phyloP scores from a whole-genome alignment of 2,329 filamentous ascomycete species.

The Talaromyces pinophilus region DNA sequence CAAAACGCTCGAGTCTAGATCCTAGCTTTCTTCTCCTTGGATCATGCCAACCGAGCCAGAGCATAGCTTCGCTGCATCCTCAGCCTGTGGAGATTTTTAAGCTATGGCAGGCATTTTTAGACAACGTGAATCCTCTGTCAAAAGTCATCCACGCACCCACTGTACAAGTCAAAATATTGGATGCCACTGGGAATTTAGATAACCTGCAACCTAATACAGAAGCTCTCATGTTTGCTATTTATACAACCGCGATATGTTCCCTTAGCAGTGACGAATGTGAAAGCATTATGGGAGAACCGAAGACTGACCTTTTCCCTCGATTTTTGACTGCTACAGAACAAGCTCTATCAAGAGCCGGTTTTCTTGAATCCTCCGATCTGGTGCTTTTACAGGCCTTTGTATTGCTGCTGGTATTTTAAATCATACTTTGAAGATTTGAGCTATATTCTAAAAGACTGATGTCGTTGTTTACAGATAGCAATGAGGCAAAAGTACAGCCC shows the following conservation, averaged over 20 bases:
- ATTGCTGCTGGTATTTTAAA: neutral
- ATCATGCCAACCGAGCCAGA: neutral
- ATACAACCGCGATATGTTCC: neutral
- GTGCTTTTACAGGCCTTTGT: neutral
- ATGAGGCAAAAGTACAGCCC: neutral
- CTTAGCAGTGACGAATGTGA: neutral
- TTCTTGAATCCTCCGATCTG: neutral
- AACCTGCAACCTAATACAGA: neutral
- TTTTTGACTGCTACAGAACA: neutral
- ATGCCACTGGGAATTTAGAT: neutral
- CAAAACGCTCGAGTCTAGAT: neutral
- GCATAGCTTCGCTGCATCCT: slow-evolving; percentile 12
- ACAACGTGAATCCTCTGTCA: slow-evolving; percentile 63
- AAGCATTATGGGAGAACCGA: neutral
- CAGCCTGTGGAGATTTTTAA: slow-evolving; percentile 52
- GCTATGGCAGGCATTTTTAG: slow-evolving; percentile 60
- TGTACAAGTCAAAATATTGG: neutral
- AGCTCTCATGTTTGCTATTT: neutral
- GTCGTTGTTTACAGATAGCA: neutral
- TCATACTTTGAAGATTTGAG: neutral
- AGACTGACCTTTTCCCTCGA: neutral
- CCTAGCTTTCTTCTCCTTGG: neutral
- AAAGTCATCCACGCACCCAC: slow-evolving; percentile 60
- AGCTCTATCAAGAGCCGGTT: neutral
- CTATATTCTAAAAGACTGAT: neutral